Evolutionary conservation across 768 basidiomycete genomes (phyloP), one percentile per base, ranked within the genome.

Genomic region (Pleurotus pulmonarius): DNA sequence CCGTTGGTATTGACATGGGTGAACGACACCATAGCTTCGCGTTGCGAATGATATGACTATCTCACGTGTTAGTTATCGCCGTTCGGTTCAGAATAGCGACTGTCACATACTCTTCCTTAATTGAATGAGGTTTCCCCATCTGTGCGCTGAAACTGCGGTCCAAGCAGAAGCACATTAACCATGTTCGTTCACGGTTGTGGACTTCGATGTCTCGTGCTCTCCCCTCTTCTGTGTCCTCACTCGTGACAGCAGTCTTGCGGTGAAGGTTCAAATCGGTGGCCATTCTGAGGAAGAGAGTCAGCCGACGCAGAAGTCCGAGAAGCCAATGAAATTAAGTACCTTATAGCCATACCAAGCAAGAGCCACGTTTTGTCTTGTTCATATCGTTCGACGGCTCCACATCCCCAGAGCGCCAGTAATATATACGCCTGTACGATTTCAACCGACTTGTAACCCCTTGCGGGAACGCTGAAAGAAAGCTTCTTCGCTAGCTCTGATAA

Each of bases 321-420:
- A 16, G 22, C 1, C 40, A 34, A 51, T 11, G 46, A 39, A 26
- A 43, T 26, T 12, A 44, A 83, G 49, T 58, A 86, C 87, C 90
- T 79, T 60, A 88, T 90, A 5, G 81, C 88, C 88, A 94, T 92
- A 34, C 94, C 94, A 22, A 98, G 73, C 13, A 91, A 73, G 61
- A 93, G 67, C 92, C 94, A 98, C 0, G 95, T 98, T 63, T 88
- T 86, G 70, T 99, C 96, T 63, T 96, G 93, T 67, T 99, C 96
- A 65, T 93, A 99, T 6, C 94, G 83, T 69, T 98, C 94, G 18
- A 94, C 94, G 3, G 95, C 94, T 18, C 94, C 94, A 62, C 92
- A 88, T 5, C 94, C 93, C 88, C 92, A 98, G 12, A 93, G 71
- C 2, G 88, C 79, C 52, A 98, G 84, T 7, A 99, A 76, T 16